Conservation (phyloP, 2,329 filamentous ascomycete species). For the Aspergillus ruber region DNA sequence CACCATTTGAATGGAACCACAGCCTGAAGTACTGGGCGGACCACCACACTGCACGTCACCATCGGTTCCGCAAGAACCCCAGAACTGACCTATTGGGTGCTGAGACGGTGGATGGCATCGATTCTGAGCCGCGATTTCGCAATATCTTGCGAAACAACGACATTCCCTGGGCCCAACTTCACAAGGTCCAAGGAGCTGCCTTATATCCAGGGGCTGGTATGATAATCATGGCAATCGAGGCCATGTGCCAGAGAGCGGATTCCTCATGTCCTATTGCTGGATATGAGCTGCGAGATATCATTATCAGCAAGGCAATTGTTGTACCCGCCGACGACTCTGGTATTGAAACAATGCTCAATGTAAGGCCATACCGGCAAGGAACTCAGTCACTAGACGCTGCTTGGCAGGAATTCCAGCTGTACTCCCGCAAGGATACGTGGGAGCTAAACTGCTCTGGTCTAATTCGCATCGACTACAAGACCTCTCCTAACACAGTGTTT, state of each 20-base stretch:
- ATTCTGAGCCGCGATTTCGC: constrained; percentile 14
- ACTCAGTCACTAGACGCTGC: neutral
- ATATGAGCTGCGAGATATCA: neutral
- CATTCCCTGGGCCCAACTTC: constrained; percentile 17
- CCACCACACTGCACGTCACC: constrained; percentile 10
- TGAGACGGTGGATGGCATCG: constrained; percentile 5
- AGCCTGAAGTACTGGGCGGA: constrained; percentile 13
- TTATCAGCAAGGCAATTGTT: neutral
- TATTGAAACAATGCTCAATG: neutral
- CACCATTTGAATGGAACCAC: constrained; percentile 13
- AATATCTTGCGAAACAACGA: constrained; percentile 16
- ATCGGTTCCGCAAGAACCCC: constrained; percentile 9
- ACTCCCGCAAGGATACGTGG: neutral
- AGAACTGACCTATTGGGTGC: constrained; percentile 9
- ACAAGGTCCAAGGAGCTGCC: constrained; percentile 18
- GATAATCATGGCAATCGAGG: constrained; percentile 20
- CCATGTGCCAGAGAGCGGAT: constrained; percentile 1
- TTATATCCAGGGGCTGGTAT: constrained; percentile 26
- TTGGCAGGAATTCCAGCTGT: neutral
- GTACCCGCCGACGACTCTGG: neutral
- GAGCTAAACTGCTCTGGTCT: neutral
- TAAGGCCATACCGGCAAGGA: neutral
- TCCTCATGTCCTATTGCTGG: neutral
- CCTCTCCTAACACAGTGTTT: neutral
- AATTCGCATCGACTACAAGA: neutral